phyloP scores from a whole-genome alignment of 352 stramenopile genomes.

The Globisporangium middletonii region DNA sequence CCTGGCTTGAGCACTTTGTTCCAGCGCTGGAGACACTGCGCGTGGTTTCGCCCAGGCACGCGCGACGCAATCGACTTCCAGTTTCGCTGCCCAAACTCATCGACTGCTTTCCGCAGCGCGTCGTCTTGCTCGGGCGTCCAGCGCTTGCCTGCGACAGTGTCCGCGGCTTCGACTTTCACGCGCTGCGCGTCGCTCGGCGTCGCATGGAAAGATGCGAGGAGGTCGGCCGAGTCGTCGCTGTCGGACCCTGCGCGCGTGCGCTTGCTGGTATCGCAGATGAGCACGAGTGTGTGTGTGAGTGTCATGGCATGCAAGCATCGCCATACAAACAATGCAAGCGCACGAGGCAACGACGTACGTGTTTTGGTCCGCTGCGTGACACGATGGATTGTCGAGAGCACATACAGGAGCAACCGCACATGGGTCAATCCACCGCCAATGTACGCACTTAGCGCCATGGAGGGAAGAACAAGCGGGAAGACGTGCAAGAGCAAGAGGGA shows the following conservation, averaged over 20 bases:
- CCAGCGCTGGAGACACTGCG: constrained; percentile 83
- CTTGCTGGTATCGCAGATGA: constrained; percentile 22
- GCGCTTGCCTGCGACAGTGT: constrained; percentile 36
- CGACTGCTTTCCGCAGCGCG: constrained; percentile 67
- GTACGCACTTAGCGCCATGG: no score
- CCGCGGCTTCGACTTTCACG: constrained; percentile 18
- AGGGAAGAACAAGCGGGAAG: no score
- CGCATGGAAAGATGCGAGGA: constrained; percentile 45
- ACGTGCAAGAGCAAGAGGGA: no score
- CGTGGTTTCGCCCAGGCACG: constrained; percentile 59
- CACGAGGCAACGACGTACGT: no score
- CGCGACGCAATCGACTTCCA: constrained; percentile 77
- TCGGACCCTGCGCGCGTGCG: constrained; percentile 30
- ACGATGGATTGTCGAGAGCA: no score
- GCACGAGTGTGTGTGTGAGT: no score
- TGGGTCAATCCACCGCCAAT: no score
- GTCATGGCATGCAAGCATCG: no score
- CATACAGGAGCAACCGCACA: no score
- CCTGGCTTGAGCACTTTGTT: constrained; percentile 90
- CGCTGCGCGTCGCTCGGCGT: constrained; percentile 44
- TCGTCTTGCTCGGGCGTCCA: constrained; percentile 86
- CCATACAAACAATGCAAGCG: no score
- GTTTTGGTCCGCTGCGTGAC: no score
- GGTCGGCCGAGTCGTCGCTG: constrained; percentile 19
- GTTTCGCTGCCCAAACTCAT: constrained; percentile 73